phyloP scores from a whole-genome alignment of 352 stramenopile genomes.

The Thalassiosira mediterranea region DNA sequence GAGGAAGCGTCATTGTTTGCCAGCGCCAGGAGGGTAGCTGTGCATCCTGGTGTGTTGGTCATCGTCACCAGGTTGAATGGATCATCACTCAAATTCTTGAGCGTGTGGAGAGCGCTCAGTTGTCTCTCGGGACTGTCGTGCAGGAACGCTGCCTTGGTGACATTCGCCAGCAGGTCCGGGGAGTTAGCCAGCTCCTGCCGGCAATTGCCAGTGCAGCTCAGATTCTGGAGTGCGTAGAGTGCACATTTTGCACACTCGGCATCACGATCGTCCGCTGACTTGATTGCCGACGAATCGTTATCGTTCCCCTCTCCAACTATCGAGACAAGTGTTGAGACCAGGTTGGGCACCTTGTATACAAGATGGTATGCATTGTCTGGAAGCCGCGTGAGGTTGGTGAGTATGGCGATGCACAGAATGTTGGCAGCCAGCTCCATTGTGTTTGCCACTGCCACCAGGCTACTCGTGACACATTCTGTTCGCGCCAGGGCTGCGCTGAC shows the following conservation, averaged over 20 bases:
- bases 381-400: conserved; percentile 51
- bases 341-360: conserved; percentile 28
- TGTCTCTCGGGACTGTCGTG: conserved; percentile 39
- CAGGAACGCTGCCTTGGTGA: conserved; percentile 38
- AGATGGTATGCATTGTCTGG: conserved; percentile 45
- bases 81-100: conserved; percentile 56
- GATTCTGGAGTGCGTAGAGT: conserved; percentile 49
- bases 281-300: no score
- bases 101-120: conserved; percentile 44
- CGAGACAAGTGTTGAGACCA: conserved; percentile 23
- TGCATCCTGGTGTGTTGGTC: conserved; percentile 51
- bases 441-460: conserved; percentile 30
- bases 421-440: conserved; percentile 50
- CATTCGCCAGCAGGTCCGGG: conserved; percentile 15
- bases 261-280: no score
- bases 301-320: conserved; percentile 5
- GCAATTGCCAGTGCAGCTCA: conserved; percentile 37
- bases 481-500: conserved; percentile 19
- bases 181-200: conserved; percentile 47
- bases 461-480: conserved; percentile 26
- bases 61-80: conserved; percentile 52
- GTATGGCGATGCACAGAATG: conserved; percentile 47
- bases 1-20: no score
- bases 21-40: conserved; percentile 35
- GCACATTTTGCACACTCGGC: conserved; percentile 46